Base-by-base conservation (phyloP, 106 monocot species). In the Dactylorhiza incarnata region DNA sequence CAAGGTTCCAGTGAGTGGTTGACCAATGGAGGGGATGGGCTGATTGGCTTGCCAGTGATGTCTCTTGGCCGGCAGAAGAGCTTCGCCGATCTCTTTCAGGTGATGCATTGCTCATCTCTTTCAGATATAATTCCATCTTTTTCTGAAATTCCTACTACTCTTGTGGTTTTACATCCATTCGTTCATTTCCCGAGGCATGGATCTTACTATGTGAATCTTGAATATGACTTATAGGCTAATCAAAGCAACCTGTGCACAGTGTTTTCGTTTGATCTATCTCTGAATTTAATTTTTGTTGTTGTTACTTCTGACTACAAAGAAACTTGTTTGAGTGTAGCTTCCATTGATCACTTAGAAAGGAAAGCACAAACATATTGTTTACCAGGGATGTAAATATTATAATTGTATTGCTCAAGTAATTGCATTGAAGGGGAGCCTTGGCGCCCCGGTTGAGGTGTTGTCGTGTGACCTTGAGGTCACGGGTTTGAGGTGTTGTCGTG, bases 11-110 rank as follows among this genome's bases (percentile, higher is more conserved):
- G 78, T 24, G 86, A 83, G 74, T 86, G 89, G 89, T 24, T 79
- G 43, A 73, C 78, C 52, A 46, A 80, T 6, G 86, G 80, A 11
- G 85, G 86, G 45, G 86, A 86, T 86, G 89, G 86, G 46, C 61
- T 89, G 59, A 78, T 86, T 23, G 86, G 89, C 48, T 44, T 89
- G 25, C 79, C 86, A 14, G 86, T 83, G 43, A 22, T 86, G 19
- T 83, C 86, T 16, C 77, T 88, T 1, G 77, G 80, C 17, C 74
- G 83, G n/a, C 82, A 85, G 82, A 83, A 80, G 71, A 85, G 88
- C 78, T 85, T 88, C 29, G 83, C 85, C 20, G 88, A 83, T 77
- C 72, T 88, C 25, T 80, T 88, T 80, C 88, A 88, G 88, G 88
- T 88, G 67, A 78, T 68, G 9, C 29, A 52, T 53, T 69, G 8